phyloP scores from a whole-genome alignment of 2,329 filamentous ascomycete genomes.

The Hymenoscyphus scutula region DNA sequence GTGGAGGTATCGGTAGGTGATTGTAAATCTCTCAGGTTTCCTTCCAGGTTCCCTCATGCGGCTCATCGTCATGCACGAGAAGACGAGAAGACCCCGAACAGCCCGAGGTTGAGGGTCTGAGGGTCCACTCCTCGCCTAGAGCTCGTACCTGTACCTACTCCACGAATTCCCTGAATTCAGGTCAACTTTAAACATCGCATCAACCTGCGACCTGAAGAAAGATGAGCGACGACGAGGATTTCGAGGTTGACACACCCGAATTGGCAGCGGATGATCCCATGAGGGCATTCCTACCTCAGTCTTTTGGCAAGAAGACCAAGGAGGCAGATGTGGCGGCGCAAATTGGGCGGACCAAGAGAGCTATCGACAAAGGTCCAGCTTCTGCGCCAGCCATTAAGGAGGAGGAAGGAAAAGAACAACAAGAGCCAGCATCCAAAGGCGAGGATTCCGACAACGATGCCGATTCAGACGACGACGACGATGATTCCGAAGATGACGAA shows the following conservation, averaged over 20 bases:
- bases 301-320: constrained; percentile 80
- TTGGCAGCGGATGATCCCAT: constrained; percentile 65
- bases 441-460: constrained; percentile 43
- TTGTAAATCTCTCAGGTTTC: not conserved
- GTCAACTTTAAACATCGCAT: constrained; percentile 2
- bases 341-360: constrained; percentile 73
- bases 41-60: too few relatives aligned
- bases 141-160: not conserved
- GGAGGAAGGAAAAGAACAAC: constrained; percentile 30
- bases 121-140: not conserved
- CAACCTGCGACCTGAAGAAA: constrained; percentile 14
- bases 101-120: too few relatives aligned
- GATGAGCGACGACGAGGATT: constrained; percentile 62
- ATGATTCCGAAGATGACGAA: constrained; percentile 72
- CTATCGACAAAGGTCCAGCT: constrained; percentile 36
- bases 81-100: constrained; percentile 7
- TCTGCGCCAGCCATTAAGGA: constrained; percentile 20
- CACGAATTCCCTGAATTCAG: not conserved
- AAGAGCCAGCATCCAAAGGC: constrained; percentile 38
- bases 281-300: constrained; percentile 72
- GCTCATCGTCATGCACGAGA: constrained; percentile 11
- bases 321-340: constrained; percentile 74
- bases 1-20: not conserved
- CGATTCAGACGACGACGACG: constrained; percentile 42
- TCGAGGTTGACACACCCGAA: constrained; percentile 53